Conservation (phyloP, 192 early-diverging fungal genomes). For the Coemansia nantahalensis region DNA sequence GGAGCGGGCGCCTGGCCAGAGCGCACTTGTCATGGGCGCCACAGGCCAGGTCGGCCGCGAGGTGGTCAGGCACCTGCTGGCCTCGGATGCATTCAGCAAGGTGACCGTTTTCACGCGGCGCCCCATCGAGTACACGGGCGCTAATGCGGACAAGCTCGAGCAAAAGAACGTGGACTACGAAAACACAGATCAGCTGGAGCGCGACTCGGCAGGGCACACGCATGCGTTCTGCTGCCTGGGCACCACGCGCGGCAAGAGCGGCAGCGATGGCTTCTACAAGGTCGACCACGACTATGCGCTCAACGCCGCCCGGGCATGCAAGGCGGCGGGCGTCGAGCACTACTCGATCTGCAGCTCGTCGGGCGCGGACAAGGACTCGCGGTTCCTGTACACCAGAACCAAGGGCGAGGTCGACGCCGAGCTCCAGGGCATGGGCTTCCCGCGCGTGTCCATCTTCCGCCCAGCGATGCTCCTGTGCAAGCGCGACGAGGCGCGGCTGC, state of each 20-base stretch:
- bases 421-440: constrained; percentile 61
- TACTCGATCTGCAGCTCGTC: constrained; percentile 42
- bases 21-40: constrained; percentile 42
- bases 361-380: constrained; percentile 58
- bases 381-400: constrained; percentile 66
- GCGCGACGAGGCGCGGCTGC: constrained; percentile 33
- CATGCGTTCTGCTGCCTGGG: constrained; percentile 72
- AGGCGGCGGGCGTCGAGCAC: constrained; percentile 27
- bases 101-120: constrained; percentile 48
- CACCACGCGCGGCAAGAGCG: constrained; percentile 66
- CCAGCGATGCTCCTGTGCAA: constrained; percentile 54
- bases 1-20: constrained; percentile 14
- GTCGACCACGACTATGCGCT: constrained; percentile 80
- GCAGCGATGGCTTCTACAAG: constrained; percentile 66
- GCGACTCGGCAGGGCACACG: constrained; percentile 43
- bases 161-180: constrained; percentile 77
- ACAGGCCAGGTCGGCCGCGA: constrained; percentile 52
- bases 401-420: constrained; percentile 78
- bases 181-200: constrained; percentile 52
- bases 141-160: constrained; percentile 44
- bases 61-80: constrained; percentile 45
- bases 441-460: constrained; percentile 61
- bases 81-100: constrained; percentile 41
- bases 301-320: constrained; percentile 32
- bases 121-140: constrained; percentile 31